Conservation (phyloP, 495 filamentous ascomycete genomes). For the Emericellopsis terricola region DNA sequence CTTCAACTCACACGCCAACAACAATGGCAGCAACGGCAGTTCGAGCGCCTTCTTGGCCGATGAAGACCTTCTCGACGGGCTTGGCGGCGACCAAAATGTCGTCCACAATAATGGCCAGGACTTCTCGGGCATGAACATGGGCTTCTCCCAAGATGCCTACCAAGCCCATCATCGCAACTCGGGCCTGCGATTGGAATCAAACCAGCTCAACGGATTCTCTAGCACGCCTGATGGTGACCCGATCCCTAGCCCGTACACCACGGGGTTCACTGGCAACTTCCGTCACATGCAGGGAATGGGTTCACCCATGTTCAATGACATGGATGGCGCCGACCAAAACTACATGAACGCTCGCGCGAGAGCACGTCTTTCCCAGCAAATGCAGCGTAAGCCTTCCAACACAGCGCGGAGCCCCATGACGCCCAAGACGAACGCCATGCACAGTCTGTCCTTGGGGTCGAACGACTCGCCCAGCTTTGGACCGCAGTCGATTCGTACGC, state of each 20-base stretch:
- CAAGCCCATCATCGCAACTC: conserved; percentile 18
- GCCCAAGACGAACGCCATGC: conserved; percentile 42
- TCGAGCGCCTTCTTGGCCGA: conserved; percentile 30
- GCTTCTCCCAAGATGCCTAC: conserved; percentile 27
- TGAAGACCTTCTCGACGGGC: conserved; percentile 45
- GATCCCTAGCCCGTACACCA: conserved; percentile 71
- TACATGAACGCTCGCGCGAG: conserved; percentile 27
- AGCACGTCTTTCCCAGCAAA: conserved; percentile 34
- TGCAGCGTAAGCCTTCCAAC: conserved; percentile 54
- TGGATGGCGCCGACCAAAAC: conserved; percentile 29
- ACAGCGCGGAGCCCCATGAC: conserved; percentile 55
- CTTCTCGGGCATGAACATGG: conserved; percentile 24
- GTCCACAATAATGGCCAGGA: conserved; percentile 33
- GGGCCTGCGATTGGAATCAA: conserved; percentile 24
- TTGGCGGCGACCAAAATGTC: conserved; percentile 27
- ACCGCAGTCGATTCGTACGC: conserved; percentile 54
- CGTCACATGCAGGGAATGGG: conserved; percentile 35
- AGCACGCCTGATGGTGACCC: conserved; percentile 76
- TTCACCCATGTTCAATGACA: conserved; percentile 34
- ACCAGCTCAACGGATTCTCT: conserved; percentile 57
- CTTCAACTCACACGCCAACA: conserved; percentile 15
- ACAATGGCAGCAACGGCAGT: conserved; percentile 15
- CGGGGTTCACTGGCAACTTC: conserved; percentile 58
- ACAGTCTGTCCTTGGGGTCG: conserved; percentile 16
- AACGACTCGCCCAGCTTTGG: conserved; percentile 32